Conservation (phyloP, 2,329 filamentous ascomycete genomes). For the Alternaria panax region DNA sequence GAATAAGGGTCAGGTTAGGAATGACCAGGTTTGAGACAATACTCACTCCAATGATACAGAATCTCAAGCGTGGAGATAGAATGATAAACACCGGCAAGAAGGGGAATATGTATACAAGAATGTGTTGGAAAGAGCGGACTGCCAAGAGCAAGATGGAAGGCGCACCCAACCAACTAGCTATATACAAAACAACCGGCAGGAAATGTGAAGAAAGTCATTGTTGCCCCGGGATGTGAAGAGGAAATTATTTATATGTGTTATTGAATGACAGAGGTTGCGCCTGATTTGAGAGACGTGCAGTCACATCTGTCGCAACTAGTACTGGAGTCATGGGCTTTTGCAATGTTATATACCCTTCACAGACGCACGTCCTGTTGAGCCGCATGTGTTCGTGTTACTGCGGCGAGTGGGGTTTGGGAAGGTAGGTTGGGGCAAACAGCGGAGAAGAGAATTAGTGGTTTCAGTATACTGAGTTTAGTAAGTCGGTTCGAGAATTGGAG, state of each 20-base stretch:
- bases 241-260: background rate
- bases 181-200: background rate
- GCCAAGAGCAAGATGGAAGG: no score
- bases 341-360: background rate
- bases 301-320: slow-evolving; percentile 5
- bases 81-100: background rate
- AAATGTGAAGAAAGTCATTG: slow-evolving; percentile 7
- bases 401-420: background rate
- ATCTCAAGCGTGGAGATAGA: background rate
- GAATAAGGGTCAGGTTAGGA: no score
- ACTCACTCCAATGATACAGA: background rate
- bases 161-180: background rate
- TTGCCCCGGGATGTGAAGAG: background rate
- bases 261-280: background rate
- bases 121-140: no score
- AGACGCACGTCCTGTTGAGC: background rate
- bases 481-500: background rate
- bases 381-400: background rate
- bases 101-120: background rate
- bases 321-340: slow-evolving; percentile 7
- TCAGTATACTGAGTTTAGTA: background rate
- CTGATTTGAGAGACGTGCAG: slow-evolving; percentile 5
- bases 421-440: background rate
- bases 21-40: background rate
- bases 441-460: background rate